Evolutionary conservation across 2,329 filamentous ascomycete species (phyloP).

Genomic region (Xylariaceae sp.): DNA sequence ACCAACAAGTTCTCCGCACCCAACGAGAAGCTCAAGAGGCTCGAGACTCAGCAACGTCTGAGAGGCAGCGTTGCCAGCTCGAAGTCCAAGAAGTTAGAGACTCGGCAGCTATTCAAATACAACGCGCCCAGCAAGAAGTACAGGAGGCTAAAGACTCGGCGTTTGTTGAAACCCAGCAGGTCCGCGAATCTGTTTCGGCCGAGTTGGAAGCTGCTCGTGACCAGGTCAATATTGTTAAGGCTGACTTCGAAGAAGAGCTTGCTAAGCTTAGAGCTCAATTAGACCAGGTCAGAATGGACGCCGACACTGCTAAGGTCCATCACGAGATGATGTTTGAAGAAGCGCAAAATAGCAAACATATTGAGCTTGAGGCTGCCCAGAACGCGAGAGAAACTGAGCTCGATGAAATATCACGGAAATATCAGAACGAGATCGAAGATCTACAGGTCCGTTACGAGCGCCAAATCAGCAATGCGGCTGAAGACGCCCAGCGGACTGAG

Average conservation of each 20-base stretch:
- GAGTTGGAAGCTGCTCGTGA: conserved; percentile 85
- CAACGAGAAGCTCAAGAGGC: conserved; percentile 87
- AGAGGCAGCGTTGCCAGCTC: conserved; percentile 17
- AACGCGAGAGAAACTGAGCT: conserved; percentile 48
- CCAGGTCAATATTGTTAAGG: conserved; percentile 81
- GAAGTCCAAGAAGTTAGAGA: conserved; percentile 22
- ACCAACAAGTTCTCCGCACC: conserved; percentile 70
- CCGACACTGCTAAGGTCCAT: conserved; percentile 79
- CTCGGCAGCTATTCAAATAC: conserved; percentile 13
- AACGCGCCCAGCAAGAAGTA: conserved; percentile 77
- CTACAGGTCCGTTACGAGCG: conserved; percentile 77
- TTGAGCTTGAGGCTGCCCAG: conserved; percentile 50
- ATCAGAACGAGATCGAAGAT: conserved; percentile 75
- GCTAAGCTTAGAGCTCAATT: conserved; percentile 74
- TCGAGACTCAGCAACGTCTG: conserved; percentile 70
- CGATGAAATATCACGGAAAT: conserved; percentile 53
- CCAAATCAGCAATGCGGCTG: conserved; percentile 72
- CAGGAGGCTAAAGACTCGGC: conserved; percentile 82
- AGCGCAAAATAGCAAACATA: conserved; percentile 70
- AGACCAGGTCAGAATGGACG: conserved; percentile 78
- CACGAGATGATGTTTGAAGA: conserved; percentile 87
- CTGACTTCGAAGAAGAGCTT: conserved; percentile 82
- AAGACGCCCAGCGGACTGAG: conserved; percentile 83
- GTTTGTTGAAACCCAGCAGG: conserved; percentile 80
- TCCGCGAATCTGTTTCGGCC: conserved; percentile 76